phyloP scores from a whole-genome alignment of 805 yeast genomes.

The Kuraishia capsulata region DNA sequence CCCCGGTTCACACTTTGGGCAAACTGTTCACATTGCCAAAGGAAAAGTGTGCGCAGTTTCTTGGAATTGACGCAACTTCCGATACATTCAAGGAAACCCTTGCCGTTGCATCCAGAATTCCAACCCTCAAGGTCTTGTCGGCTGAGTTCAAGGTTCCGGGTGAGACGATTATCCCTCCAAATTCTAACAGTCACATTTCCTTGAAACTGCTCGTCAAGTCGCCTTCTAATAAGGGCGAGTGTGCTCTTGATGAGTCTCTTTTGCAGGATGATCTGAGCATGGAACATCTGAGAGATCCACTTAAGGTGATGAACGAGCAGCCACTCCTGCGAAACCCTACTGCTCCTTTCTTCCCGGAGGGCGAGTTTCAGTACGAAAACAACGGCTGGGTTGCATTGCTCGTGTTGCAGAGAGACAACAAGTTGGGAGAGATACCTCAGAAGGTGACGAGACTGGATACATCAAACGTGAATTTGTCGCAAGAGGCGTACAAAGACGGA shows the following conservation, averaged over 20 bases:
- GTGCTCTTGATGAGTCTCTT: slow-evolving; percentile 20
- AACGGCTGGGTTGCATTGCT: slow-evolving; percentile 61
- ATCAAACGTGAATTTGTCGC: slow-evolving; percentile 43
- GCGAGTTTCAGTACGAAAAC: slow-evolving; percentile 17
- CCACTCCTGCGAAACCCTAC: slow-evolving; percentile 60
- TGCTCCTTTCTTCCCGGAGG: slow-evolving; percentile 71
- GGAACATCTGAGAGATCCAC: slow-evolving; percentile 67
- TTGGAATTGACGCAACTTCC: slow-evolving; percentile 41
- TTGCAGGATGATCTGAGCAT: slow-evolving; percentile 51
- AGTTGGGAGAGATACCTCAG: slow-evolving; percentile 63
- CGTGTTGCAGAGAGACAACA: slow-evolving; percentile 67
- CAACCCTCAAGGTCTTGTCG: slow-evolving; percentile 55
- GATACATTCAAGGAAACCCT: slow-evolving; percentile 39
- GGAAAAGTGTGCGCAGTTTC: slow-evolving; percentile 41
- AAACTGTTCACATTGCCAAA: slow-evolving; percentile 55
- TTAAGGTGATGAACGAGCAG: slow-evolving; percentile 51
- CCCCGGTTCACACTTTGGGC: slow-evolving; percentile 52
- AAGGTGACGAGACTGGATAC: slow-evolving; percentile 41
- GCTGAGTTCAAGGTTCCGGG: slow-evolving; percentile 85
- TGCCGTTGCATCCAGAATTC: slow-evolving; percentile 54
- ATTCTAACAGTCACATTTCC: slow-evolving; percentile 65
- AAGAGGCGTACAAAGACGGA: slow-evolving; percentile 37
- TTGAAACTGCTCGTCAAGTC: slow-evolving; percentile 72
- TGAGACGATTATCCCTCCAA: slow-evolving; percentile 61
- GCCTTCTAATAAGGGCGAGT: slow-evolving; percentile 48